Evolutionary conservation across 1,284 basidiomycete species (phyloP).

Genomic region (Microstroma glucosiphilum): DNA sequence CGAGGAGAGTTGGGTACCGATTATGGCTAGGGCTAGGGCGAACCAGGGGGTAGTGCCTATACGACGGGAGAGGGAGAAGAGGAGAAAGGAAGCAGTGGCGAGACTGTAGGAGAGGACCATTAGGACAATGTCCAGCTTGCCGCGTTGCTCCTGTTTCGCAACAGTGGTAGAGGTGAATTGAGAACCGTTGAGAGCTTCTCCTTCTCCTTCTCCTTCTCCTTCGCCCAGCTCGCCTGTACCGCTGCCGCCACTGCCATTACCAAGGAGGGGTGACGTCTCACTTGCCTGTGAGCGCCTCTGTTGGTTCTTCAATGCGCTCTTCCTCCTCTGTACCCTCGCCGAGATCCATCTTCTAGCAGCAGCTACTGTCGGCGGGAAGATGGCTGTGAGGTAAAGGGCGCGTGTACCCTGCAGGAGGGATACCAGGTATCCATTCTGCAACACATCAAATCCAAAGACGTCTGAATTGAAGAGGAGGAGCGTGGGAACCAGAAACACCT

Average conservation of each 20-base stretch:
- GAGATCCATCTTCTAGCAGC: constrained; percentile 25
- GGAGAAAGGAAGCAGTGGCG: neutral
- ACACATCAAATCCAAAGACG: constrained; percentile 31
- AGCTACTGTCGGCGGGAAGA: constrained; percentile 33
- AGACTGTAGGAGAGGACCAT: constrained; percentile 17
- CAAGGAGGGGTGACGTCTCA: neutral
- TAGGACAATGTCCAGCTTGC: constrained; percentile 36
- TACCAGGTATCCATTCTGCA: constrained; percentile 42
- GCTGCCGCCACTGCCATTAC: constrained; percentile 7
- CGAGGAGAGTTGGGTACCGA: constrained; percentile 29
- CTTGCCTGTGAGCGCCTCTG: constrained; percentile 14
- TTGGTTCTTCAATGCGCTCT: constrained; percentile 20
- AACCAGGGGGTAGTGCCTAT: constrained; percentile 21
- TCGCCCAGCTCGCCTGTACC: constrained; percentile 8
- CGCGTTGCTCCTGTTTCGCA: constrained; percentile 17
- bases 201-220: neutral
- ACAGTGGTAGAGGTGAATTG: constrained; percentile 2
- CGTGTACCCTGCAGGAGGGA: constrained; percentile 34
- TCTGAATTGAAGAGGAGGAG: constrained; percentile 44
- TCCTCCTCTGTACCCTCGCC: constrained; percentile 22
- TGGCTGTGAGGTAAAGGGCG: constrained; percentile 33
- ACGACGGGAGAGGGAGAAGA: constrained; percentile 5
- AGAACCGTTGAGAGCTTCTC: neutral
- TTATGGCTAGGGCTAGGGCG: constrained; percentile 25
- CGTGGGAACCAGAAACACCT: constrained; percentile 40